Evolutionary conservation across 352 stramenopile species (phyloP).

Genomic region (Phytophthora boehmeriae): DNA sequence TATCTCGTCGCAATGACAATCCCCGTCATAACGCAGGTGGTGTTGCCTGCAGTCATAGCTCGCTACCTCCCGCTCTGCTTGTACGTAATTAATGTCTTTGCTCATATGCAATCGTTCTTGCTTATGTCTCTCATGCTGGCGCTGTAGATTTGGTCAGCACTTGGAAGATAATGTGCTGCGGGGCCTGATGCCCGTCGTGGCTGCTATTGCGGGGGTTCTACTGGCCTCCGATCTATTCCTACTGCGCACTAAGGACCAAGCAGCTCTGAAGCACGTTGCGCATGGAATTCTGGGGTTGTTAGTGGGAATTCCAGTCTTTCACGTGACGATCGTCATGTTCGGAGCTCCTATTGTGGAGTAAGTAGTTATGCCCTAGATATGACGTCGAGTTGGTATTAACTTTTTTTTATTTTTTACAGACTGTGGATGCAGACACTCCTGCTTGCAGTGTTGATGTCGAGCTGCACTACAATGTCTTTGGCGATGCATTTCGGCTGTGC

Average conservation of each 20-base stretch:
- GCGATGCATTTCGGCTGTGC: constrained; percentile 43
- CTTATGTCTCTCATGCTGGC: background rate
- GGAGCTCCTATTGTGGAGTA: constrained; percentile 73
- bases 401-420: constrained; percentile 30
- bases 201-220: constrained; percentile 31
- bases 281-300: constrained; percentile 38
- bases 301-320: constrained; percentile 49
- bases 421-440: constrained; percentile 67
- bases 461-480: constrained; percentile 49
- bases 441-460: constrained; percentile 63
- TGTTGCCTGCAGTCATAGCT: constrained; percentile 19
- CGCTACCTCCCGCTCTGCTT: constrained; percentile 28
- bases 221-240: constrained; percentile 39
- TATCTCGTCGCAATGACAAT: too few species aligned
- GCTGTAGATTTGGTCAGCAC: constrained; percentile 29
- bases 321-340: constrained; percentile 75
- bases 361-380: constrained; percentile 7
- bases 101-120: background rate
- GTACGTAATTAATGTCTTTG: background rate
- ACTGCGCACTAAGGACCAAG: constrained; percentile 25
- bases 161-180: constrained; percentile 58
- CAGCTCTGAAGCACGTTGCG: constrained; percentile 7
- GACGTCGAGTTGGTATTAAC: constrained; percentile 5
- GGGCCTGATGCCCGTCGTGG: constrained; percentile 47
- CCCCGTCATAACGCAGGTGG: constrained; percentile 29